A percentile compares a stretch with the other conserved stretches of the same genome.
phyloP scores from a whole-genome alignment of 768 basidiomycete species.

The Kwoniella sp. region DNA sequence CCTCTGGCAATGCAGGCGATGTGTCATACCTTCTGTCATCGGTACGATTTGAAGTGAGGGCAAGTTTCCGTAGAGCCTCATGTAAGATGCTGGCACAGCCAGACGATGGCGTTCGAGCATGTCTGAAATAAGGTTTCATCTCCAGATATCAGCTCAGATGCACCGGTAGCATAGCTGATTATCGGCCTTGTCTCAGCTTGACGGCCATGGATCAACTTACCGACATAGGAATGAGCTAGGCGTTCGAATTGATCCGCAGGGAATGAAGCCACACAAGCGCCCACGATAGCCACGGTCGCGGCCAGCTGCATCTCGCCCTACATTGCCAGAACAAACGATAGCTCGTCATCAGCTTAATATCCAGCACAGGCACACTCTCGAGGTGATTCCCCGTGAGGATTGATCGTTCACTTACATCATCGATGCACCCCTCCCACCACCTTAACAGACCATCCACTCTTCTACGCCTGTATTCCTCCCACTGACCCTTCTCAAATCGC shows the following conservation, averaged over 20 bases:
- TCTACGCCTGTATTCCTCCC: slow-evolving; percentile 31
- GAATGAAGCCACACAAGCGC: slow-evolving; percentile 26
- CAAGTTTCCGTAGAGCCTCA: slow-evolving; percentile 31
- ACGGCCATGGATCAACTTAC: slow-evolving; percentile 28
- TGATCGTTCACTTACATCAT: slow-evolving; percentile 40
- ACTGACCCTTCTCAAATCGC: slow-evolving; percentile 6
- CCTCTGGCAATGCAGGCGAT: slow-evolving; percentile 34
- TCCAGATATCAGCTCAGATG: not conserved
- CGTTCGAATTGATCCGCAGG: slow-evolving; percentile 35
- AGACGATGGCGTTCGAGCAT: slow-evolving; percentile 39
- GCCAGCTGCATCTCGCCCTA: slow-evolving; percentile 50
- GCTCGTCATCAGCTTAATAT: not conserved
- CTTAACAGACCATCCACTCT: slow-evolving; percentile 29
- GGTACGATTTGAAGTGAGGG: slow-evolving; percentile 33
- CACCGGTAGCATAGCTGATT: not conserved
- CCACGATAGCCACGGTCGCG: slow-evolving; percentile 32
- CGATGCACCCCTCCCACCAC: slow-evolving; percentile 42
- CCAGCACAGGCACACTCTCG: not conserved
- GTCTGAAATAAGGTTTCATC: slow-evolving; percentile 32
- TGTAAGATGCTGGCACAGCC: slow-evolving; percentile 35
- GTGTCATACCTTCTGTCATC: slow-evolving; percentile 42
- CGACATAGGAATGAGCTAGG: slow-evolving; percentile 42
- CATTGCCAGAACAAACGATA: not conserved
- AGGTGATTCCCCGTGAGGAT: too few relatives aligned
- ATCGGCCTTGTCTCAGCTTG: not conserved